A percentile compares a stretch with the other conserved stretches of the same genome.
Conservation (phyloP, 805 yeast genomes). For the Komagataella kurtzmanii region DNA sequence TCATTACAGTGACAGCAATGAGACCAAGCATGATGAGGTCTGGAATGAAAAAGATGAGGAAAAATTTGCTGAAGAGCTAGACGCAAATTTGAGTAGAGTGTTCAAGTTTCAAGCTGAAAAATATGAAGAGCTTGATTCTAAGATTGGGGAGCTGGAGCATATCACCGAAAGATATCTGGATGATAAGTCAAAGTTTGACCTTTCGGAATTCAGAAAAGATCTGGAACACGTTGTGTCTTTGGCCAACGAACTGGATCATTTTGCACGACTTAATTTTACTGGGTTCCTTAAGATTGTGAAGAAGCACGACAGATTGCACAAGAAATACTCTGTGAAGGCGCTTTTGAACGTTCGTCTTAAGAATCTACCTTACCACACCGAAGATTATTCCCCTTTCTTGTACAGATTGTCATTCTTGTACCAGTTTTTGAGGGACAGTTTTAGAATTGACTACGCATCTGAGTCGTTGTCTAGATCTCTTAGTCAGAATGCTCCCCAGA, state of each 20-base stretch:
- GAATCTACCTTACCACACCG: conserved; percentile 83
- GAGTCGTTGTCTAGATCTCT: conserved; percentile 20
- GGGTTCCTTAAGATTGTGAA: conserved; percentile 92
- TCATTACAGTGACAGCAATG: conserved; percentile 6
- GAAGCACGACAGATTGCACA: conserved; percentile 88
- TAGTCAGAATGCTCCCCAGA: conserved; percentile 15
- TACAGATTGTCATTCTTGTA: conserved; percentile 74
- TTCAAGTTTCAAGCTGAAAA: conserved; percentile 57
- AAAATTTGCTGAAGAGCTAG: conserved; percentile 51
- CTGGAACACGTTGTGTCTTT: conserved; percentile 62
- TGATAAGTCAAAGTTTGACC: conserved; percentile 30
- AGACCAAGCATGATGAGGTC: conserved; percentile 9
- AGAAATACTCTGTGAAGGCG: conserved; percentile 82
- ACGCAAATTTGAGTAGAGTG: conserved; percentile 63
- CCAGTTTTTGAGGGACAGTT: conserved; percentile 68
- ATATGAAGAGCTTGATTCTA: conserved; percentile 54
- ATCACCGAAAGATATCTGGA: conserved; percentile 29
- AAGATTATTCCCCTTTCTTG: conserved; percentile 85
- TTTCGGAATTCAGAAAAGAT: conserved; percentile 45
- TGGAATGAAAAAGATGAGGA: conserved; percentile 70
- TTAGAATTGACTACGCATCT: conserved; percentile 23
- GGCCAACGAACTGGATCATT: conserved; percentile 80
- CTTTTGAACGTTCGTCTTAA: conserved; percentile 77
- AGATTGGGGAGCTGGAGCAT: conserved; percentile 51
- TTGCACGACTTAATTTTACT: conserved; percentile 85